These are phyloP conservation scores for Capronia epimyces DNA, from an alignment of 2,329 filamentous ascomycete genomes.

Conservation along the genomic window DNA sequence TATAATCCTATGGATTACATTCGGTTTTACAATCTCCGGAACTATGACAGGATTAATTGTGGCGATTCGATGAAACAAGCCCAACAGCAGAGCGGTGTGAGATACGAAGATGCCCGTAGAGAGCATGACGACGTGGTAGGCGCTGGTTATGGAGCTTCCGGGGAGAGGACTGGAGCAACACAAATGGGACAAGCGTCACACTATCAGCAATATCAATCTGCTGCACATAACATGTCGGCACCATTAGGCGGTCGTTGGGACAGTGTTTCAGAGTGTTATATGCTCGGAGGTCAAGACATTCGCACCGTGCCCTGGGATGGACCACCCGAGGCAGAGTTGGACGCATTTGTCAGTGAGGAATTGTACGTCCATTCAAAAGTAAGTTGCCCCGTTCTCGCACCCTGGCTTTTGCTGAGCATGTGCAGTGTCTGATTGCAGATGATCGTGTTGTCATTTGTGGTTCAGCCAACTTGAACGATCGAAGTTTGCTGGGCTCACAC, in stretches of 20 bases:
- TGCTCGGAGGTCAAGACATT: slow-evolving; percentile 69
- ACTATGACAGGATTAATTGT: slow-evolving; percentile 73
- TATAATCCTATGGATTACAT: slow-evolving; percentile 70
- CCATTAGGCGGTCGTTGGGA: slow-evolving; percentile 60
- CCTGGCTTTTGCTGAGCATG: background rate
- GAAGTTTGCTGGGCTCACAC: slow-evolving; percentile 78
- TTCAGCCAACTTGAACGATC: slow-evolving; percentile 86
- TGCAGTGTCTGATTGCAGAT: slow-evolving; percentile 68
- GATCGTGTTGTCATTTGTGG: slow-evolving; percentile 81
- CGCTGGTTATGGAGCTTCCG: slow-evolving; percentile 40
- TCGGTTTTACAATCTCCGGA: slow-evolving; percentile 77
- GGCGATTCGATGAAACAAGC: slow-evolving; percentile 35
- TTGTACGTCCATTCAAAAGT: slow-evolving; percentile 56
- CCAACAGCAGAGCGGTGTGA: slow-evolving; percentile 41
- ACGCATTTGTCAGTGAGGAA: slow-evolving; percentile 59
- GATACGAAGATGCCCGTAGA: slow-evolving; percentile 42
- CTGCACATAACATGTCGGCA: slow-evolving; percentile 51
- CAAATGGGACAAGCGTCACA: slow-evolving; percentile 27
- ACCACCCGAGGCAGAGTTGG: slow-evolving; percentile 51
- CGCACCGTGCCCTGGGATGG: slow-evolving; percentile 57
- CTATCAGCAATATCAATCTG: slow-evolving; percentile 68
- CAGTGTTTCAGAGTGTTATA: slow-evolving; percentile 73
- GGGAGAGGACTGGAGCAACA: slow-evolving; percentile 27
- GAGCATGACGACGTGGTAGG: slow-evolving; percentile 47
- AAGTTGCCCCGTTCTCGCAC: slow-evolving; percentile 17